These are phyloP conservation scores for Tricholoma furcatifolium DNA, from an alignment of 768 basidiomycete genomes.

Conservation along the genomic window DNA sequence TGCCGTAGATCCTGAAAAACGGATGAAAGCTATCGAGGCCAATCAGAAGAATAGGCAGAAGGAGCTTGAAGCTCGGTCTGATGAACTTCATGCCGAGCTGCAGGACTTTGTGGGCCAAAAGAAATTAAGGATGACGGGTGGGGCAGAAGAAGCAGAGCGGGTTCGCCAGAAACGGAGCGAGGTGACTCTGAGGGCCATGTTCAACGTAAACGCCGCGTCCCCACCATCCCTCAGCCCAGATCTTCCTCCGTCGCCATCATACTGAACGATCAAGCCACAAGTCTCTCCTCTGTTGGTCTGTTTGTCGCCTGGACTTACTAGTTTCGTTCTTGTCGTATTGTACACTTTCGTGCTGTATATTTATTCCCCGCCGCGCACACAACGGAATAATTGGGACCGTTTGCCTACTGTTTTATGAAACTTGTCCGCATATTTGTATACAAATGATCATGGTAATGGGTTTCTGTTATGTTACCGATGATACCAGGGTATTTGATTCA, in stretches of 20 bases:
- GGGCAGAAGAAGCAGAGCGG: conserved; percentile 88
- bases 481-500: not conserved
- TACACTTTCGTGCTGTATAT: not conserved
- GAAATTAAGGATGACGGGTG: conserved; percentile 94
- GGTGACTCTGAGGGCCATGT: conserved; percentile 87
- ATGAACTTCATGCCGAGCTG: conserved; percentile 86
- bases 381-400: conserved; percentile 1
- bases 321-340: not conserved
- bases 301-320: not conserved
- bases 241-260: conserved; percentile 9
- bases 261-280: not conserved
- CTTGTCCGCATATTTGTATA: not conserved
- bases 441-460: not conserved
- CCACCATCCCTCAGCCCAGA: conserved; percentile 13
- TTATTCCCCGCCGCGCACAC: not conserved
- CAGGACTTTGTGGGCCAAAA: conserved; percentile 82
- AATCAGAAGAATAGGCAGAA: conserved; percentile 79
- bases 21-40: conserved; percentile 91
- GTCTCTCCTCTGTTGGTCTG: not conserved
- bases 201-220: conserved; percentile 31
- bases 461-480: not conserved
- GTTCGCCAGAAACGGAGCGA: conserved; percentile 85
- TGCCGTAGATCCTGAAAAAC: conserved; percentile 74
- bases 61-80: conserved; percentile 68
- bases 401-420: not conserved